phyloP scores from a whole-genome alignment of 2,329 filamentous ascomycete genomes.

The Lachnellula subtilissima region DNA sequence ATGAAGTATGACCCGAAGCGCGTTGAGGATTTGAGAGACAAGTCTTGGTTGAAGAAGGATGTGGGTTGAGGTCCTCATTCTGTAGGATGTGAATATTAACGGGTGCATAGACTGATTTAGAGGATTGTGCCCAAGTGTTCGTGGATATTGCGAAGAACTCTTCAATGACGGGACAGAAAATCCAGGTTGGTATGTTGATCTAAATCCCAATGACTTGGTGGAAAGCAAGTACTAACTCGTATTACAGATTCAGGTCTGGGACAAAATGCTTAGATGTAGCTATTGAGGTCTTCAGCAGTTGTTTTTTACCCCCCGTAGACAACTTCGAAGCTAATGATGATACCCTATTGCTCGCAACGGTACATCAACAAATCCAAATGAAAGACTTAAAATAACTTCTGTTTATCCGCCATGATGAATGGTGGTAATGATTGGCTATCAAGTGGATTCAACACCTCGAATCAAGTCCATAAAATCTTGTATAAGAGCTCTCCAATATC shows the following conservation, averaged over 20 bases:
- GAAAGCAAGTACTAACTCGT: not conserved
- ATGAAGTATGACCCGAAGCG: constrained; percentile 47
- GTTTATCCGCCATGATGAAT: no score
- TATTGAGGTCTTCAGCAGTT: not conserved
- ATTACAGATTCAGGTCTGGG: constrained; percentile 13
- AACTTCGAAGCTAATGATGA: no score
- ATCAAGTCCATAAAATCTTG: no score
- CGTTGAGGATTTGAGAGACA: constrained; percentile 44
- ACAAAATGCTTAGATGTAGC: constrained; percentile 1
- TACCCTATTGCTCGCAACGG: no score
- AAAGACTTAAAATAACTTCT: no score
- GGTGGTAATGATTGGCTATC: no score
- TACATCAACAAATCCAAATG: no score
- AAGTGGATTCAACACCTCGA: no score
- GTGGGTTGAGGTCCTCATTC: constrained; percentile 33
- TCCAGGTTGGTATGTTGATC: constrained; percentile 27
- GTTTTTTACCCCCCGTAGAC: no score
- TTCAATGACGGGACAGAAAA: constrained; percentile 32
- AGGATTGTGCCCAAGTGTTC: constrained; percentile 52
- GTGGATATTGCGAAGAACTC: constrained; percentile 48
- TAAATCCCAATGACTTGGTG: not conserved
- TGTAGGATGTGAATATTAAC: not conserved
- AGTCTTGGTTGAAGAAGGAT: constrained; percentile 50
- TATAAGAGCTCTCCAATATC: no score
- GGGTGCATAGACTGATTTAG: constrained; percentile 38